phyloP scores from a whole-genome alignment of 2,329 filamentous ascomycete genomes.

The Monosporascus ibericus region DNA sequence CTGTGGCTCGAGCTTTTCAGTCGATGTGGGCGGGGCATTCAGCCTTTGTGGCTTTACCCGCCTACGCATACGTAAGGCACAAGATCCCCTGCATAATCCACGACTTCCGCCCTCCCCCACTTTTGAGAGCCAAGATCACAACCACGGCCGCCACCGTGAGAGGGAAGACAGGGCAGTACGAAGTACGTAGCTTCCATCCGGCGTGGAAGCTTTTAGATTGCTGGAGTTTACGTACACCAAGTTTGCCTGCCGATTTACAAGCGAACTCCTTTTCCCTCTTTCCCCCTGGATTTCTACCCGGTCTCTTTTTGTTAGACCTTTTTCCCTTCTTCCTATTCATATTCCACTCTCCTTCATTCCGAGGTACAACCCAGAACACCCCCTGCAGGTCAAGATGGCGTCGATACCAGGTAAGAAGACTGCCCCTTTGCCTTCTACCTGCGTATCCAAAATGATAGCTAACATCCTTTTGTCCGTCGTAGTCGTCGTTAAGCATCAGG shows the following conservation, averaged over 20 bases:
- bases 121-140: neutral
- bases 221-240: constrained; percentile 1
- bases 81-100: neutral
- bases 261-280: neutral
- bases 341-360: neutral
- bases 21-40: no score
- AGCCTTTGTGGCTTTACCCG: neutral
- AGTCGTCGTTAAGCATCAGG: constrained; percentile 93
- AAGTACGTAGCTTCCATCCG: no score
- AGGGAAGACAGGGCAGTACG: no score
- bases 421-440: neutral
- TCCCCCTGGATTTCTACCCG: neutral
- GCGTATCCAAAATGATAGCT: constrained; percentile 8
- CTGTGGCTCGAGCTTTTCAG: no score
- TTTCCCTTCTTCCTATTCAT: neutral
- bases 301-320: neutral
- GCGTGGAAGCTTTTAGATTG: neutral
- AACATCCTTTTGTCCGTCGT: constrained; percentile 7
- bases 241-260: neutral
- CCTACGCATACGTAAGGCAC: neutral
- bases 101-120: neutral
- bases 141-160: neutral
- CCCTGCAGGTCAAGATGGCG: constrained; percentile 17
- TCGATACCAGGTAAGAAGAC: constrained; percentile 22
- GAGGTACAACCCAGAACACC: no score